Conservation (phyloP, 495 filamentous ascomycete genomes). For the Neurospora sp. region DNA sequence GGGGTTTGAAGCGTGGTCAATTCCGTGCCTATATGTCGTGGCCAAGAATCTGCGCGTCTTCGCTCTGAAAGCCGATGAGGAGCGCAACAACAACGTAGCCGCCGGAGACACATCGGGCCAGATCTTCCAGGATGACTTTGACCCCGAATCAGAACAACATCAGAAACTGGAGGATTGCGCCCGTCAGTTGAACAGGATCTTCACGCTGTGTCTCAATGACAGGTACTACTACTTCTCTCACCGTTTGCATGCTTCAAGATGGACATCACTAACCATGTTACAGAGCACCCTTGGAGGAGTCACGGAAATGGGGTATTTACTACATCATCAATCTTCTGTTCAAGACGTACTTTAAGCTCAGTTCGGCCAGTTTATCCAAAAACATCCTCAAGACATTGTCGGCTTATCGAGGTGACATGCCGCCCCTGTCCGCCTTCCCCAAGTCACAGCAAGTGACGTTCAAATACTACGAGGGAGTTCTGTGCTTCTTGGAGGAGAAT, state of each 20-base stretch:
- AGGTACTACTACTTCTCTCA: slow-evolving; percentile 45
- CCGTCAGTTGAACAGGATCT: slow-evolving; percentile 77
- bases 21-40: slow-evolving; percentile 76
- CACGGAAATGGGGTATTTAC: slow-evolving; percentile 95
- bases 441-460: slow-evolving; percentile 91
- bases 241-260: not conserved
- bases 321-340: slow-evolving; percentile 86
- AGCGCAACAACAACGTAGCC: slow-evolving; percentile 37
- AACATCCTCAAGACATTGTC: slow-evolving; percentile 75
- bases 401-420: slow-evolving; percentile 70
- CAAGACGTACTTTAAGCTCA: slow-evolving; percentile 96
- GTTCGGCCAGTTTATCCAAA: slow-evolving; percentile 77
- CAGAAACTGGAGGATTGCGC: slow-evolving; percentile 83
- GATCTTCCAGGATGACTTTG: slow-evolving; percentile 66
- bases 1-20: slow-evolving; percentile 71
- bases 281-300: slow-evolving; percentile 77
- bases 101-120: slow-evolving; percentile 32
- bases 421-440: slow-evolving; percentile 61
- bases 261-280: slow-evolving; percentile 3
- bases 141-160: slow-evolving; percentile 59
- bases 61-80: slow-evolving; percentile 77
- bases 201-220: slow-evolving; percentile 77
- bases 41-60: slow-evolving; percentile 78
- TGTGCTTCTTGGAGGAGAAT: slow-evolving; percentile 85
- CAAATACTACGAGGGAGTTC: slow-evolving; percentile 86